A percentile compares a stretch with the other conserved stretches of the same genome.
These are phyloP conservation scores for Aspergillaceae sp. DNA, from an alignment of 2,329 filamentous ascomycete species.

Conservation along the genomic window DNA sequence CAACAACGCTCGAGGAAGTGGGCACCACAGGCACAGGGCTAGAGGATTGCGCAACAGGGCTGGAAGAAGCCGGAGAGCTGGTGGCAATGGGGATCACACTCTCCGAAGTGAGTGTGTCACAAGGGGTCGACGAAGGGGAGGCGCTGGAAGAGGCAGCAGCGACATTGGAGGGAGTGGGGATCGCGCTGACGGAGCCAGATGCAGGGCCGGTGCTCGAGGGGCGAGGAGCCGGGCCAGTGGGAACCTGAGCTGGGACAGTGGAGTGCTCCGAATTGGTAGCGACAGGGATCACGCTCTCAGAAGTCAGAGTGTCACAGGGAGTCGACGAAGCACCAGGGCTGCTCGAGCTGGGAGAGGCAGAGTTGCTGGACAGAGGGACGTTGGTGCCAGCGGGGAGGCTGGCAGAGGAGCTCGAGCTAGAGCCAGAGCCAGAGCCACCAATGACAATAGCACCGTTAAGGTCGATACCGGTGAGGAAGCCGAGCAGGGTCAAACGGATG, in stretches of 20 bases:
- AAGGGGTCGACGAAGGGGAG: slow-evolving; percentile 6
- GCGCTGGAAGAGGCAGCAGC: slow-evolving; percentile 5
- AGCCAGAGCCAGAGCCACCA: slow-evolving; percentile 4
- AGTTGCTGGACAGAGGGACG: slow-evolving; percentile 1
- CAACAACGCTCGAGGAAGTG: background rate
- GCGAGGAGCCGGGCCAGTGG: slow-evolving; percentile 7
- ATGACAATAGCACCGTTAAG: slow-evolving; percentile 14
- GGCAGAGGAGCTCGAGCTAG: slow-evolving; percentile 7
- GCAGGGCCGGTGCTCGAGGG: slow-evolving; percentile 4
- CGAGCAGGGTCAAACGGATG: slow-evolving; percentile 45
- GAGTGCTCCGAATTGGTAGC: slow-evolving; percentile 5
- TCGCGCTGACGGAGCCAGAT: slow-evolving; percentile 3
- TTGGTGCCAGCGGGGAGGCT: background rate
- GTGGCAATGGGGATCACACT: slow-evolving; percentile 4
- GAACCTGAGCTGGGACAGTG: slow-evolving; percentile 1
- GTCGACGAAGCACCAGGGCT: slow-evolving; percentile 5
- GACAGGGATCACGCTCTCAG: slow-evolving; percentile 6
- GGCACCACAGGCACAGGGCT: background rate
- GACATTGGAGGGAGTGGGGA: background rate
- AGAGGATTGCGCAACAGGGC: background rate
- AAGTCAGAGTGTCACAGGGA: slow-evolving; percentile 13
- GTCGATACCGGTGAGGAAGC: slow-evolving; percentile 27
- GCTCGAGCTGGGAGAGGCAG: background rate
- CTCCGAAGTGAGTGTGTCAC: slow-evolving; percentile 5
- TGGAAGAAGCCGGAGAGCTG: slow-evolving; percentile 1